A percentile compares a stretch with the other conserved stretches of the same genome.
Conservation (phyloP, 2,329 filamentous ascomycete species). For the Helotiales sp. region DNA sequence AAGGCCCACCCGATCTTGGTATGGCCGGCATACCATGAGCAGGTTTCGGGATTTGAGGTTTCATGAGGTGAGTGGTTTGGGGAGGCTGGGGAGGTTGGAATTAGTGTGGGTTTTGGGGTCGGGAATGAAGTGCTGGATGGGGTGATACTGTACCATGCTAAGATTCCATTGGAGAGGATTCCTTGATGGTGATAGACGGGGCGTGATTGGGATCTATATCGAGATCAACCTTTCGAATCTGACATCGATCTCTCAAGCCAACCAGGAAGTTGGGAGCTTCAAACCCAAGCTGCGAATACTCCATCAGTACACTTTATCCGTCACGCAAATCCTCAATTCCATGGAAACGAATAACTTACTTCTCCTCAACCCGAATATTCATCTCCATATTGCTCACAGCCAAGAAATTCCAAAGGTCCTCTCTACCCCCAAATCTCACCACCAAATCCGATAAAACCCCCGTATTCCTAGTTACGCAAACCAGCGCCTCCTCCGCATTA, state of each 20-base stretch:
- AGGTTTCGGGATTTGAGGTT: background rate
- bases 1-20: background rate
- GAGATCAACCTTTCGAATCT: background rate
- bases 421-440: background rate
- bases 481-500: background rate
- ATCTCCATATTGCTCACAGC: background rate
- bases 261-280: background rate
- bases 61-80: background rate
- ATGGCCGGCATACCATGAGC: background rate
- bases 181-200: too few relatives aligned
- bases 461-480: background rate
- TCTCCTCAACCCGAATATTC: background rate
- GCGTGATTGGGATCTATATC: too few relatives aligned
- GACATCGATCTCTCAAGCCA: background rate
- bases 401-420: background rate
- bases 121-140: background rate
- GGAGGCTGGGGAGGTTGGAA: background rate
- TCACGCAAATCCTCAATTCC: too few relatives aligned
- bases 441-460: background rate
- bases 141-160: background rate
- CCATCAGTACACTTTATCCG: background rate
- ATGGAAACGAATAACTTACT: background rate
- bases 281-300: background rate
- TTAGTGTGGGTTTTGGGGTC: background rate
- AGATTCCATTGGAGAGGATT: too few relatives aligned